These are phyloP conservation scores for Nematodospora valgi DNA, from an alignment of 805 yeast genomes.

Conservation along the genomic window DNA sequence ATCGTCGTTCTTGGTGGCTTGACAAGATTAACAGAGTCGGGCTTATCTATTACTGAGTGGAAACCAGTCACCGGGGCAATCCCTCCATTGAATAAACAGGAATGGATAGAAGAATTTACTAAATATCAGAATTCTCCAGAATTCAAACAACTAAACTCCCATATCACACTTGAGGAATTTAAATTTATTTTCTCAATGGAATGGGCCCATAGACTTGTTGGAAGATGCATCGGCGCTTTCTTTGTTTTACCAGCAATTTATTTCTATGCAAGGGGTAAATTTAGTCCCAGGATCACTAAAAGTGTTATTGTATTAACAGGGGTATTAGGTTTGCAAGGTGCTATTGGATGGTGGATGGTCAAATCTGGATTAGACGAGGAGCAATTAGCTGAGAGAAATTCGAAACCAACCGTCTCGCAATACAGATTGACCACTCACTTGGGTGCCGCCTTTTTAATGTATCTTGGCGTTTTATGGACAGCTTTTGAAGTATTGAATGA, in stretches of 20 bases:
- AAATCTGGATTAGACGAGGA: slow-evolving; percentile 86
- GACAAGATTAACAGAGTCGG: slow-evolving; percentile 93
- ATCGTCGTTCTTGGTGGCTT: slow-evolving; percentile 96
- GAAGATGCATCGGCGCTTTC: slow-evolving; percentile 82
- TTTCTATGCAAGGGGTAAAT: slow-evolving; percentile 63
- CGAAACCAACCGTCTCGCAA: slow-evolving; percentile 97
- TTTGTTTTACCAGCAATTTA: slow-evolving; percentile 84
- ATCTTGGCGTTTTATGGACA: slow-evolving; percentile 86
- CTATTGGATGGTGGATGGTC: slow-evolving; percentile 99
- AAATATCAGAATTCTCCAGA: slow-evolving; percentile 89
- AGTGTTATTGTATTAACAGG: slow-evolving; percentile 71
- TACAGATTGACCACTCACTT: slow-evolving; percentile 91
- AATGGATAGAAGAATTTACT: slow-evolving; percentile 83
- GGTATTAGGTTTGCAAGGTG: slow-evolving; percentile 88
- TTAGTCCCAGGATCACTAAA: slow-evolving; percentile 63
- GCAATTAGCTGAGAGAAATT: slow-evolving; percentile 69
- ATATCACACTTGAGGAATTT: slow-evolving; percentile 86
- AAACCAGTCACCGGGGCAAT: slow-evolving; percentile 93
- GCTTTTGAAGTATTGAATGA: slow-evolving; percentile 83
- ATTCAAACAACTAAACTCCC: slow-evolving; percentile 82
- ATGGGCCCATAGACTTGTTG: slow-evolving; percentile 94
- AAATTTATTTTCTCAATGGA: slow-evolving; percentile 95
- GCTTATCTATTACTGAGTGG: slow-evolving; percentile 97
- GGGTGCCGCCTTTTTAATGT: slow-evolving; percentile 87
- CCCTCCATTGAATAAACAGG: slow-evolving; percentile 77